Conservation (phyloP, 1,139 yeast species). For the Yamadazyma pseudoaaseri region DNA sequence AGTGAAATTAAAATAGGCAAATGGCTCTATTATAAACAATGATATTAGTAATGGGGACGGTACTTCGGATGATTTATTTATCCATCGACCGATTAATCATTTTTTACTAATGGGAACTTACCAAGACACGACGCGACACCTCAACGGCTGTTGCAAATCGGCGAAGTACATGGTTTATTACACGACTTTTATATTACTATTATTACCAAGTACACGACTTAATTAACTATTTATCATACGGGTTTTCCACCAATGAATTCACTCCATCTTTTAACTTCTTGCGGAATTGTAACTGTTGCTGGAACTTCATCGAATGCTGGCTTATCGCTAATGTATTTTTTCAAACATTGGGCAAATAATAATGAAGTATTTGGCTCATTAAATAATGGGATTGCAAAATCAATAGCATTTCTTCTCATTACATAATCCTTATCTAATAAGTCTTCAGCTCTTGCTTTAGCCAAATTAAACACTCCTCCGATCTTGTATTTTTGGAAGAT, state of each 20-base stretch:
- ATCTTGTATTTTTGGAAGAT: constrained; percentile 84
- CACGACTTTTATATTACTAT: too few species aligned
- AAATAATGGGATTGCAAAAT: constrained; percentile 92
- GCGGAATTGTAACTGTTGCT: constrained; percentile 60
- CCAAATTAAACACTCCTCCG: constrained; percentile 87
- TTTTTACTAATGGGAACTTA: too few species aligned
- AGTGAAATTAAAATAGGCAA: too few species aligned
- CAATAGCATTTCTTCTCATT: constrained; percentile 99
- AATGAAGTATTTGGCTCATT: constrained; percentile 93
- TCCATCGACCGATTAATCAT: too few species aligned
- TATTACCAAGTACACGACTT: too few species aligned
- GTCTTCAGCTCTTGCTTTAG: constrained; percentile 82
- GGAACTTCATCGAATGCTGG: constrained; percentile 40
- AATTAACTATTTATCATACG: too few species aligned
- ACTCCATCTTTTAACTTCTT: constrained; percentile 93
- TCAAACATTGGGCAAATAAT: constrained; percentile 82
- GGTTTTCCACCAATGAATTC: constrained; percentile 94
- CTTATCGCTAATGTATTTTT: constrained; percentile 65
- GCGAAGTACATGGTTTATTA: too few species aligned
- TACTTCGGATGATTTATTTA: too few species aligned
- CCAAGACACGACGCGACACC: too few species aligned
- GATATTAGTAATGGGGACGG: too few species aligned
- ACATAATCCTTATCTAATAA: constrained; percentile 88
- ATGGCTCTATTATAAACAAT: too few species aligned
- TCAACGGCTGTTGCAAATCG: too few species aligned